Evolutionary conservation across 345 rosid genomes (phyloP).

Genomic region (Pistacia integerrima): DNA sequence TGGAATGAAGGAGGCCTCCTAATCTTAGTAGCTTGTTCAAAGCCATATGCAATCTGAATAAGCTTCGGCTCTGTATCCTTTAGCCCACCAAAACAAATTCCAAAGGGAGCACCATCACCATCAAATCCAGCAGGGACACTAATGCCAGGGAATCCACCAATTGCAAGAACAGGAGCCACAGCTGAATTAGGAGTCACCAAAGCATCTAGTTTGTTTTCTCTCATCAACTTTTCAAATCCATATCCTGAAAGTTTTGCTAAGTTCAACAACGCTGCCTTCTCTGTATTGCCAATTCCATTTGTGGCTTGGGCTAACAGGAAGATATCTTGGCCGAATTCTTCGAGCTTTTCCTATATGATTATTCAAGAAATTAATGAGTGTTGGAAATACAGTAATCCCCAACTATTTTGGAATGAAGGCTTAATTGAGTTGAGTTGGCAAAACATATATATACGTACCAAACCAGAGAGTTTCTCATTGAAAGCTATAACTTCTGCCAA

Average conservation of each 20-base stretch:
- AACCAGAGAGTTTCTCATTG: slow-evolving; percentile 23
- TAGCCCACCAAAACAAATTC: slow-evolving; percentile 42
- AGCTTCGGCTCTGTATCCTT: slow-evolving; percentile 41
- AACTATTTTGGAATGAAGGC: background rate
- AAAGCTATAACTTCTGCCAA: slow-evolving; percentile 38
- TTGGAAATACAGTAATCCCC: background rate
- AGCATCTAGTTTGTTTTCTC: slow-evolving; percentile 36
- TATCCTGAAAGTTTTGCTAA: slow-evolving; percentile 23
- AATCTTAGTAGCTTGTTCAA: slow-evolving; percentile 34
- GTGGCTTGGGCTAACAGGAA: slow-evolving; percentile 29
- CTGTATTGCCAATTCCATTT: slow-evolving; percentile 30
- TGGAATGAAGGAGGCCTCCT: slow-evolving; percentile 33
- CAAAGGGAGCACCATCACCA: slow-evolving; percentile 32
- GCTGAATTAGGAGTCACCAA: slow-evolving; percentile 16
- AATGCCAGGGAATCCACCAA: slow-evolving; percentile 43
- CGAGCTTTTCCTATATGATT: slow-evolving; percentile 31
- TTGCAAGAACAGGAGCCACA: slow-evolving; percentile 27
- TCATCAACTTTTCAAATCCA: slow-evolving; percentile 38
- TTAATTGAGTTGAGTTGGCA: too few relatives aligned
- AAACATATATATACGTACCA: slow-evolving; percentile 26
- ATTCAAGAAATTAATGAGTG: background rate
- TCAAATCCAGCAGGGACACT: slow-evolving; percentile 47
- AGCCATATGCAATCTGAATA: slow-evolving; percentile 46
- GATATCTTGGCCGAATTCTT: slow-evolving; percentile 31
- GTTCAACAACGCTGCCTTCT: slow-evolving; percentile 21